These are phyloP conservation scores for Cucurbitaria berberidis DNA, from an alignment of 2,329 filamentous ascomycete genomes.

Conservation along the genomic window DNA sequence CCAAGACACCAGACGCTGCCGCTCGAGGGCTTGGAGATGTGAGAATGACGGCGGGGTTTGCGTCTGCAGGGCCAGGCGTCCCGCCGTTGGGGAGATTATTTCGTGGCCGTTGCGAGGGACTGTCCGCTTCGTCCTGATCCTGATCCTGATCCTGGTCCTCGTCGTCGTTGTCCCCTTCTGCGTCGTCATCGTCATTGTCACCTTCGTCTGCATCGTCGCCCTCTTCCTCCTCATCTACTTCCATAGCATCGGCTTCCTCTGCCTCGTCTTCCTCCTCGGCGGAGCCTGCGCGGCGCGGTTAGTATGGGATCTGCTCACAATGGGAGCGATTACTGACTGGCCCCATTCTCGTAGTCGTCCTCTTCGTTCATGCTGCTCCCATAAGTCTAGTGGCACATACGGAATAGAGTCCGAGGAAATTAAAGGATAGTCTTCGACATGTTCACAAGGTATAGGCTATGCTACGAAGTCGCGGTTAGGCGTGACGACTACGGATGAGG, in stretches of 20 bases:
- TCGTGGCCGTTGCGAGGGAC: constrained; percentile 48
- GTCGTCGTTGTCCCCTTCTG: constrained; percentile 50
- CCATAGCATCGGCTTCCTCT: constrained; percentile 48
- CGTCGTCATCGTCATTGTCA: constrained; percentile 52
- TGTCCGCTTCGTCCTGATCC: constrained; percentile 55
- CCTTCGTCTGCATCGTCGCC: constrained; percentile 52
- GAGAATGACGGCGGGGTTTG: constrained; percentile 56
- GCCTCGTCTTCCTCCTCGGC: constrained; percentile 37
- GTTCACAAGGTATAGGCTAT: background rate
- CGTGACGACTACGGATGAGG: background rate
- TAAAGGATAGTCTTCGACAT: background rate
- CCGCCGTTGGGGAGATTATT: constrained; percentile 38
- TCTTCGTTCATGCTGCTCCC: constrained; percentile 51
- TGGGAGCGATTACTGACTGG: constrained; percentile 29
- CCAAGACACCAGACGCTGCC: constrained; percentile 37
- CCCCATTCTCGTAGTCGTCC: constrained; percentile 54
- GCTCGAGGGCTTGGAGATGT: constrained; percentile 55
- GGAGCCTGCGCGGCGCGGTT: constrained; percentile 26
- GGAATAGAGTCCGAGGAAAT: background rate
- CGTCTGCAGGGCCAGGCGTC: constrained; percentile 31
- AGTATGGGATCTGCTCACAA: constrained; percentile 4
- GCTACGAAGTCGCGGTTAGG: constrained; percentile 8
- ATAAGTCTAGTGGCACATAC: constrained; percentile 13
- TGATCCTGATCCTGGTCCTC: constrained; percentile 51
- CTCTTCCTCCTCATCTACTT: constrained; percentile 40